Conservation (phyloP, 306 rosid species). For the Glycyrrhiza uralensis region DNA sequence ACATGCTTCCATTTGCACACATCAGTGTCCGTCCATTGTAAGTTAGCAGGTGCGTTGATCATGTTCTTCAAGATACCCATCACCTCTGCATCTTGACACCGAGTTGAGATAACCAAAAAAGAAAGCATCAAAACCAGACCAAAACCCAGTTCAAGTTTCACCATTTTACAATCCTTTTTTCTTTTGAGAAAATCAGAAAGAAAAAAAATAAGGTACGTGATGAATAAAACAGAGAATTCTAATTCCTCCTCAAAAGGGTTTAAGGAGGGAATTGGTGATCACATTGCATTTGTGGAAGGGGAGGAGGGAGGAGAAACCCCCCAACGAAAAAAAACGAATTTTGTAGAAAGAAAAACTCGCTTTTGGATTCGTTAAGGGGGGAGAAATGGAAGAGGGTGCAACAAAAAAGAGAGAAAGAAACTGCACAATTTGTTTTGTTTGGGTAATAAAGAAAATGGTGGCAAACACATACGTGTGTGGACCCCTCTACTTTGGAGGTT, state of each 20-base stretch:
- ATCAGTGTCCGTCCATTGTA: conserved; percentile 50
- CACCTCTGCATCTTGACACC: conserved; percentile 46
- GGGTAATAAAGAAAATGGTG: conserved; percentile 8
- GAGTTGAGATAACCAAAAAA: neutral
- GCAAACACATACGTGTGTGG: neutral
- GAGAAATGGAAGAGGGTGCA: neutral
- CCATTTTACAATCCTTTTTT: conserved; percentile 37
- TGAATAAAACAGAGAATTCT: neutral
- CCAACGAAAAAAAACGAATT: neutral
- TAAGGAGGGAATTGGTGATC: neutral
- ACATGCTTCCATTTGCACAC: conserved; percentile 51
- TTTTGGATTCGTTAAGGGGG: neutral
- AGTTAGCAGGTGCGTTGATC: conserved; percentile 31
- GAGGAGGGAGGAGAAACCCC: neutral
- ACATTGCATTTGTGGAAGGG: neutral
- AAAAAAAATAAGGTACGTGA: neutral
- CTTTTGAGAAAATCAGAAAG: neutral
- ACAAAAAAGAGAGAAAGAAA: neutral
- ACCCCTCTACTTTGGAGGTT: neutral
- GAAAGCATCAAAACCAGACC: neutral
- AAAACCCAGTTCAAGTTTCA: conserved; percentile 31
- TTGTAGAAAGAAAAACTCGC: neutral
- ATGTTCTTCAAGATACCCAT: conserved; percentile 37
- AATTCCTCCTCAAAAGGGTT: conserved; percentile 16
- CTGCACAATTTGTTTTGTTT: neutral